Base-by-base conservation (phyloP, 306 rosid genomes). In the Rosa persica region DNA sequence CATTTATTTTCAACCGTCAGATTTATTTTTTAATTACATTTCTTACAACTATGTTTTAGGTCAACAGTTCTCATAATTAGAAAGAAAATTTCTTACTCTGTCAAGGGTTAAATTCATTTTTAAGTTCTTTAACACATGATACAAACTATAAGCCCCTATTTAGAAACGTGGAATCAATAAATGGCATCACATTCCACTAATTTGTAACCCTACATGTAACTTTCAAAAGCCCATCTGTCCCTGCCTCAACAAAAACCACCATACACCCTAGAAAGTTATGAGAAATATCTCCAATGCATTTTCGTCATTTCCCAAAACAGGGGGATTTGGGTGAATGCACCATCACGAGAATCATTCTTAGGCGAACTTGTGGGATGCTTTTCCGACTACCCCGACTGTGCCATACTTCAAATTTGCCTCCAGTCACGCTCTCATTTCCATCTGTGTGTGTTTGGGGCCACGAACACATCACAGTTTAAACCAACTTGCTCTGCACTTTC, bases 321-420 rank as follows among this genome's bases (percentile, higher is more conserved):
- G 67, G 82, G 54, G 65, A 81, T 61, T 73, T 17, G 47, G 5
- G 83, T 55, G 67, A 11, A 39, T 58, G 20, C 39, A 36, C 16
- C 64, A 17, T 39, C 61, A 62, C 34, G 17, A 13, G 66, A 48
- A 30, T 23, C 17, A 46, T 34, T 65, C 68, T 27, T 42, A 16
- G 39, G 40, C 43, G 13, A 42, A 66, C 34, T 83, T 34, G 52
- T 17, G 30, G 70, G 82, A 81, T 79, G 64, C 73, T 38, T 77
- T 84, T 67, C 68, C 52, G 75, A 74, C 71, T 25, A 55, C 65
- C 67, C 58, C 55, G 82, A 78, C 87, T 47, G 66, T 27, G 68
- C 79, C 86, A 72, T 30, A 20, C 54, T 66, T 73, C 73, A 20
- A 11, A 75, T 17, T 40, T 12, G 77, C 67, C 77, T 54, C 68